Base-by-base conservation (phyloP, 148 eudicot species). In the Drosera capensis region DNA sequence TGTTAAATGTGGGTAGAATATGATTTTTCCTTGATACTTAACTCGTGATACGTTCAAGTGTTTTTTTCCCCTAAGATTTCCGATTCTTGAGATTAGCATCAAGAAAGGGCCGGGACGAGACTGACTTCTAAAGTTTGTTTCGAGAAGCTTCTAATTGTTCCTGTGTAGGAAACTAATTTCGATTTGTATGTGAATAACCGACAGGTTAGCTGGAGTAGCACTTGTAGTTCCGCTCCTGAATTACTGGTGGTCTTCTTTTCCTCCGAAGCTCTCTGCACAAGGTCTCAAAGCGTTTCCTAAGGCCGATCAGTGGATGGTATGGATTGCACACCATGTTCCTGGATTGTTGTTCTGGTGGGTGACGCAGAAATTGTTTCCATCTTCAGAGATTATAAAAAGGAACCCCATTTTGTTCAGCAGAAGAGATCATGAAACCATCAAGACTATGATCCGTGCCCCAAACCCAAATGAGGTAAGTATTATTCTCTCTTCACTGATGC, bases 171-270 rank as follows among this genome's bases (percentile, higher is more conserved):
- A 37, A 4, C 14, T 37, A 13, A 4, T 15, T 5, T 9, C 25
- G 38, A 25, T 23, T 28, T 45, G 48, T 23, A 20, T 28, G 36
- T 7, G 36, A 4, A 15, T 25, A 8, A 20, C 7, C 3, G 29
- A 6, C 52, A 62, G 64, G 66, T 52, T 66, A 20, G 57, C 57
- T 2, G 71, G 71, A 14, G 67, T 23, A 25, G 54, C 66, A 18
- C 51, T 67, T 5, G 63, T 48, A 28, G 66, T 48, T 23, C 71
- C 71, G 35, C 47, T 56, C 3, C 13, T 61, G 45, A 67, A 67
- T 35, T 62, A 51, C 51, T 57, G 71, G 60, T 67, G 71, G 71
- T 67, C 66, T 20, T 51, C 63, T 30, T 56, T 57, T 30, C 64
- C 72, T 36, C 38, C 52, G 8, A 47, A 44, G 5, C 13, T 30